phyloP scores from a whole-genome alignment of 2,329 filamentous ascomycete species.

The Penicillium sp. region DNA sequence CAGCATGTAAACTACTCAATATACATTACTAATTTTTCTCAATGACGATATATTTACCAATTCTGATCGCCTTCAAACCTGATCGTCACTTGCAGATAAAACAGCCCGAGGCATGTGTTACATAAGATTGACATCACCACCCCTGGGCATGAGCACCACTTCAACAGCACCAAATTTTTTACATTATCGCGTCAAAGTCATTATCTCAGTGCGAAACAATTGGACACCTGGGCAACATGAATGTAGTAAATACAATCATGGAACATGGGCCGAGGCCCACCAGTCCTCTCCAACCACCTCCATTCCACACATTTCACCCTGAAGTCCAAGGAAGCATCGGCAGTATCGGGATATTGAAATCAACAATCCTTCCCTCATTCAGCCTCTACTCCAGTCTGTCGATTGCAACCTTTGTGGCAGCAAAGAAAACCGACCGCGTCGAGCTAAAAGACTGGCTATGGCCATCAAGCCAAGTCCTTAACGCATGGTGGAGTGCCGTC shows the following conservation, averaged over 20 bases:
- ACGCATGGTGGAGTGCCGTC: slow-evolving; percentile 63
- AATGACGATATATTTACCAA: neutral
- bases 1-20: neutral
- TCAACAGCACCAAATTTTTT: neutral
- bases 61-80: neutral
- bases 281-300: neutral
- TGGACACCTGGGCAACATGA: neutral
- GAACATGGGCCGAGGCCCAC: neutral
- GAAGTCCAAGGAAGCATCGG: slow-evolving; percentile 10
- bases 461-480: slow-evolving; percentile 56
- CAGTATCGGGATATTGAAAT: slow-evolving; percentile 54
- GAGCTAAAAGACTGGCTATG: slow-evolving; percentile 64
- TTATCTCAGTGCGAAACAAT: neutral
- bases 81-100: neutral
- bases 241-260: neutral
- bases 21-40: neutral
- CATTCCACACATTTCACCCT: neutral
- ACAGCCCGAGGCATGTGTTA: neutral
- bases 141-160: neutral
- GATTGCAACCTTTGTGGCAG: slow-evolving; percentile 53
- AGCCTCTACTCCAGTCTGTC: slow-evolving; percentile 56
- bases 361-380: slow-evolving; percentile 57
- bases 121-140: neutral
- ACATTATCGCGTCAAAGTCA: neutral
- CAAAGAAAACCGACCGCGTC: slow-evolving; percentile 54